Evolutionary conservation across 106 monocot genomes (phyloP).

Genomic region (Hemerocallis citrina): DNA sequence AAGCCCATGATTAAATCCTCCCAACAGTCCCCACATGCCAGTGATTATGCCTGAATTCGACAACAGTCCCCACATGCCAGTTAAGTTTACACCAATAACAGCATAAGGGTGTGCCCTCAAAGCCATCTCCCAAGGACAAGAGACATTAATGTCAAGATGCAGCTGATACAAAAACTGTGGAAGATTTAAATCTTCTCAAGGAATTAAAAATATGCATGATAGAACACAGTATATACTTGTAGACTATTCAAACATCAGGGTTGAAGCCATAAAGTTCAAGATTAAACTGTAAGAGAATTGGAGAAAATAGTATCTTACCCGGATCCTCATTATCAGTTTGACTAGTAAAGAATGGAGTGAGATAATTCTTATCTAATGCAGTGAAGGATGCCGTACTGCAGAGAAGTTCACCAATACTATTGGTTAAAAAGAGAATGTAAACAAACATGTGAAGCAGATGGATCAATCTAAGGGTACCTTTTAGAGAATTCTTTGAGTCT

Average conservation of each 20-base stretch:
- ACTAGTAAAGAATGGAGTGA: conserved; percentile 42
- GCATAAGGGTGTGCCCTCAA: too few relatives aligned
- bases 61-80: too few relatives aligned
- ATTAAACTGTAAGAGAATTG: background rate
- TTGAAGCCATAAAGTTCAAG: background rate
- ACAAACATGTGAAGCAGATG: background rate
- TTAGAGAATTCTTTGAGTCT: conserved; percentile 80
- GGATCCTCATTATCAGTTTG: conserved; percentile 76
- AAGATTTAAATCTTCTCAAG: background rate
- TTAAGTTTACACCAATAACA: too few relatives aligned
- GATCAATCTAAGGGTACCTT: conserved; percentile 25
- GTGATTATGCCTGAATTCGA: too few relatives aligned
- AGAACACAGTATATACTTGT: background rate
- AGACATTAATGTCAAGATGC: background rate
- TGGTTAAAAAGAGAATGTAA: background rate
- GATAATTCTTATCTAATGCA: conserved; percentile 23
- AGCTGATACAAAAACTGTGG: too few relatives aligned
- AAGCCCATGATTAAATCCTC: too few relatives aligned
- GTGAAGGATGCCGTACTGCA: conserved; percentile 31
- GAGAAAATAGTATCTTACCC: conserved; percentile 32
- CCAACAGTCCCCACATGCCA: too few relatives aligned
- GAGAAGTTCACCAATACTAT: background rate
- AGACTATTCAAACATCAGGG: background rate
- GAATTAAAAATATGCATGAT: background rate
- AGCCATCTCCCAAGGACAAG: background rate